Conservation (phyloP, 2,329 filamentous ascomycete species). For the Trichoderma sp. region DNA sequence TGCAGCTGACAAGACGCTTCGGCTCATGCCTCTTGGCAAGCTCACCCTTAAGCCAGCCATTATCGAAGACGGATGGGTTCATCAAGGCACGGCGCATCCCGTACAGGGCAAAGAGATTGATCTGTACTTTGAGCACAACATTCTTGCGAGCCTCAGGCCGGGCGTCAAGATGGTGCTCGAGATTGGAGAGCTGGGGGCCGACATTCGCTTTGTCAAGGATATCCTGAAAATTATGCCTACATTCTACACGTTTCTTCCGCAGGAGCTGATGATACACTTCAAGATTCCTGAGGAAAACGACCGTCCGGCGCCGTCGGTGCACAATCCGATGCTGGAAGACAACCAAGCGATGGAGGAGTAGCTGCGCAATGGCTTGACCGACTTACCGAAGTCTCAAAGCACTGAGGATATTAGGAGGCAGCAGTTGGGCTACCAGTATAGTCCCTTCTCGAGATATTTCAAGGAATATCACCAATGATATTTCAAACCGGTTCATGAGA, state of each 20-base stretch:
- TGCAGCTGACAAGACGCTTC: slow-evolving; percentile 5
- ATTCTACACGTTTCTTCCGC: slow-evolving; percentile 67
- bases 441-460: too few relatives aligned
- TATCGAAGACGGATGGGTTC: slow-evolving; percentile 54
- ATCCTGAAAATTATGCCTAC: slow-evolving; percentile 58
- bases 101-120: slow-evolving; percentile 34
- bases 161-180: slow-evolving; percentile 65
- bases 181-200: slow-evolving; percentile 64
- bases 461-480: not conserved
- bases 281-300: slow-evolving; percentile 56
- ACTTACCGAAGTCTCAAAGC: not conserved
- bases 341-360: slow-evolving; percentile 32
- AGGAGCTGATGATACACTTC: slow-evolving; percentile 69
- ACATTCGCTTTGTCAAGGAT: slow-evolving; percentile 65
- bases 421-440: not conserved
- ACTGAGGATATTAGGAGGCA: not conserved
- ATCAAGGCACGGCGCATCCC: slow-evolving; percentile 32
- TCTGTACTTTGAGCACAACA: slow-evolving; percentile 69
- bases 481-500: too few relatives aligned
- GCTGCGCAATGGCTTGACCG: too few relatives aligned
- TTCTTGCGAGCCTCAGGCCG: slow-evolving; percentile 55
- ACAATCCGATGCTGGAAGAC: slow-evolving; percentile 38
- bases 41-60: slow-evolving; percentile 48
- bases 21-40: slow-evolving; percentile 49
- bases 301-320: slow-evolving; percentile 50